Conservation (phyloP, 2,329 filamentous ascomycete species). For the Camillea tinctor region DNA sequence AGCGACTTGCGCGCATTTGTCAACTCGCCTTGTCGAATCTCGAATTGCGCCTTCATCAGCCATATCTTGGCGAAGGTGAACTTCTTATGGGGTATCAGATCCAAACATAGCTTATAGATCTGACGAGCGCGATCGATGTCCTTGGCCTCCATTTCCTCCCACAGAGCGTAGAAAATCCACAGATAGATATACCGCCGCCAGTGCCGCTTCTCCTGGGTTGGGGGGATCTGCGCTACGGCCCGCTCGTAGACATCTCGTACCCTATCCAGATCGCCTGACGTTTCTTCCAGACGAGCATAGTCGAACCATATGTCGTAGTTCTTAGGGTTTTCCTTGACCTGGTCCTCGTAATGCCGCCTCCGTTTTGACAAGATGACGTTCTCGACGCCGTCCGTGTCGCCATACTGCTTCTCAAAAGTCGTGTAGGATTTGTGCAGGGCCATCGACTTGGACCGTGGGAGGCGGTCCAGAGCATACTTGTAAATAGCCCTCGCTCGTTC, state of each 20-base stretch:
- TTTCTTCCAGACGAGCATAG: slow-evolving; percentile 87
- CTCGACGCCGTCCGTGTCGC: slow-evolving; percentile 88
- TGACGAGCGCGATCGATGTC: slow-evolving; percentile 78
- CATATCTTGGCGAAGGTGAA: slow-evolving; percentile 98
- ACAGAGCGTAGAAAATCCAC: slow-evolving; percentile 96
- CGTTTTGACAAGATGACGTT: slow-evolving; percentile 95
- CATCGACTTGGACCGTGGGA: slow-evolving; percentile 83
- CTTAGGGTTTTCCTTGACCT: slow-evolving; percentile 88
- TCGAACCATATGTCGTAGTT: slow-evolving; percentile 99
- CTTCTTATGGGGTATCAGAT: slow-evolving; percentile 88
- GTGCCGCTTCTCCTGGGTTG: slow-evolving; percentile 93
- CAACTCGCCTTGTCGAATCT: slow-evolving; percentile 82
- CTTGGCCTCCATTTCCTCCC: slow-evolving; percentile 84
- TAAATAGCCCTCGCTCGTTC: slow-evolving; percentile 93
- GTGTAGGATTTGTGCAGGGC: slow-evolving; percentile 91
- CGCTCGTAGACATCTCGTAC: slow-evolving; percentile 93
- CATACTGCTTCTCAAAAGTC: slow-evolving; percentile 97
- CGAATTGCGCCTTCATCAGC: slow-evolving; percentile 91
- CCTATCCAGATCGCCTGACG: slow-evolving; percentile 75
- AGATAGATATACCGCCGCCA: slow-evolving; percentile 98
- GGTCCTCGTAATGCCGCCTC: slow-evolving; percentile 89
- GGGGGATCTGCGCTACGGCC: slow-evolving; percentile 91
- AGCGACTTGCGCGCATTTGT: slow-evolving; percentile 81
- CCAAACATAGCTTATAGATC: slow-evolving; percentile 86
- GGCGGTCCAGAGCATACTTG: slow-evolving; percentile 90